Evolutionary conservation across 768 basidiomycete genomes (phyloP).

Genomic region (Udeniomyces megalosporus): DNA sequence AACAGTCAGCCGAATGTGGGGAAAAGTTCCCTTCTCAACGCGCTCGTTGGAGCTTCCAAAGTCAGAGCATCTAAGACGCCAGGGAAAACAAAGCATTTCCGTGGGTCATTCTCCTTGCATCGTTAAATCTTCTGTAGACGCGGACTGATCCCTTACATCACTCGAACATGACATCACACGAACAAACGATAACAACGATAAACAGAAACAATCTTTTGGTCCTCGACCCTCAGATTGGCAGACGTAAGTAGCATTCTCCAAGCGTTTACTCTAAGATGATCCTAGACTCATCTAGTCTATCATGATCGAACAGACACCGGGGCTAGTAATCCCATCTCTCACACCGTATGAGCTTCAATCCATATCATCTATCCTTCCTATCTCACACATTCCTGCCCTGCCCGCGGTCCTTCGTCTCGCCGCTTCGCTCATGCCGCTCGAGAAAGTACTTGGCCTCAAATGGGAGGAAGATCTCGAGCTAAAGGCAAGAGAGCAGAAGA

Average conservation of each 20-base stretch:
- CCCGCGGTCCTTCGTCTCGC: constrained; percentile 51
- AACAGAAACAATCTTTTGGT: not conserved
- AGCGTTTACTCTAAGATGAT: no score
- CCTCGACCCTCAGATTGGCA: constrained; percentile 25
- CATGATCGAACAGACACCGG: no score
- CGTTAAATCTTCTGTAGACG: no score
- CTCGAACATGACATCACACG: no score
- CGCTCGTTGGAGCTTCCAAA: constrained; percentile 10
- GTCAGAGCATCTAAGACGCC: constrained; percentile 61
- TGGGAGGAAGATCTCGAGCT: constrained; percentile 18
- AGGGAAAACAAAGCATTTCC: constrained; percentile 40
- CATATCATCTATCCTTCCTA: constrained; percentile 54
- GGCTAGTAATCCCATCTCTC: constrained; percentile 11
- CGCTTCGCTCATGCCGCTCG: constrained; percentile 55
- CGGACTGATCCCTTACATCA: no score
- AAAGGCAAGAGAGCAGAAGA: constrained; percentile 41
- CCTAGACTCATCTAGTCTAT: no score
- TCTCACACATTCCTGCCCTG: constrained; percentile 57
- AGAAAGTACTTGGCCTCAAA: constrained; percentile 45
- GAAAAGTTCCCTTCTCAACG: constrained; percentile 6
- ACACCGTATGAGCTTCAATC: constrained; percentile 34
- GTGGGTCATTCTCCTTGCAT: constrained; percentile 24
- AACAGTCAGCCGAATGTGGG: constrained; percentile 8
- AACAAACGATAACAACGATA: no score
- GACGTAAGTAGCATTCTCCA: no score